Base-by-base conservation (phyloP, 2,329 filamentous ascomycete genomes). In the Xylariaceae sp. region DNA sequence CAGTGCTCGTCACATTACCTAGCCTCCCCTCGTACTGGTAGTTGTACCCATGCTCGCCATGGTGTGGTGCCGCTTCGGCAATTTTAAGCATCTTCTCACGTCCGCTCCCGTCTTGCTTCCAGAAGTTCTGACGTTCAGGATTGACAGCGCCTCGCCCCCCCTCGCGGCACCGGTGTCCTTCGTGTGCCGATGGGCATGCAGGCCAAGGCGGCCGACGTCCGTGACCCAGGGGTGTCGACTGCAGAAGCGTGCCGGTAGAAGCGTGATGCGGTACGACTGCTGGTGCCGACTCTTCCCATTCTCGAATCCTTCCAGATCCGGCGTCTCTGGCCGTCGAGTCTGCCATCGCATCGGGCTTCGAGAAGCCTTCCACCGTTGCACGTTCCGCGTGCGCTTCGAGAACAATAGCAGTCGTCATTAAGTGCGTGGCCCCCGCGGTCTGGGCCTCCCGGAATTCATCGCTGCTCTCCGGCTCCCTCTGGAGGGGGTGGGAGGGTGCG, bases 221-320 rank as follows among this genome's bases (percentile, higher is more conserved):
- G 42, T 43, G 36, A 35, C 21, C n/a, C 21, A 33, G 33, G 24
- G 12, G 24, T 5, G 24, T 13, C n/a, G 27, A 33, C 37, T 45
- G 46, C 49, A 49, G 43, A 48, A 45, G 34, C 36, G 49, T 46
- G 39, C 40, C 37, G 42, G 39, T 42, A 26, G n/a, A n/a, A n/a
- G n/a, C n/a, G 49, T 50, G 38, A 40, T 39, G 47, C 49, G 38
- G 45, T 45, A 41, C 36, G 42, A 44, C 41, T 37, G 33, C 38
- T 38, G n/a, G n/a, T n/a, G n/a, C n/a, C n/a, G n/a, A n/a, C 41
- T 39, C 38, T 38, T 35, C 37, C 31, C 36, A 38, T 53, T 53
- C 50, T 52, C 44, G 50, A 53, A 53, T 47, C 48, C 49, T 53
- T 51, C 50, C 49, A 33, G 32, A 46, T 49, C 35, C 24, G 42